Evolutionary conservation across 768 basidiomycete genomes (phyloP), one percentile per base, ranked within the genome.

Genomic region (Porphyrellus cyaneotinctus): DNA sequence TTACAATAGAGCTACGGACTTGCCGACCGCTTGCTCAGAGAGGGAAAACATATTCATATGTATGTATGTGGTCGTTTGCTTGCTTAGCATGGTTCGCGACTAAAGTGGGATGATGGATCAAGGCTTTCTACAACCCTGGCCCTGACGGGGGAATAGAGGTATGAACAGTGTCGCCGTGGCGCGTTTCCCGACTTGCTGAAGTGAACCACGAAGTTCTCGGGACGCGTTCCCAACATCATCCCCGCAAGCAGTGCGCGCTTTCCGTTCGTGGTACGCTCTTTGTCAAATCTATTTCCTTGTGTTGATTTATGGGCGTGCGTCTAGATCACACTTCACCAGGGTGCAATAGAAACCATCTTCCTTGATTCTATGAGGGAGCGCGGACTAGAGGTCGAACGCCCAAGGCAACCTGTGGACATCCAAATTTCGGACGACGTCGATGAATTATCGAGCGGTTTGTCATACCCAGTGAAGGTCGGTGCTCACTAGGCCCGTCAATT

Each of bases 81-180:
- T 13, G n/a, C 0, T 6, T 17, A 2, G 4, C 11, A 10, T 18
- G 14, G 33, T n/a, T 20, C 9, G 5, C n/a, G 18, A n/a, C 26
- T 45, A 35, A 43, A 24, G 9, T 15, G 11, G 1, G 11, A n/a
- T 36, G 33, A 12, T 39, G 35, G 6, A 47, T 31, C 7, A 39
- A 90, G 88, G 82, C 87, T 10, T 89, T 90, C 65, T 90, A 89
- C 62, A 85, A 88, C 58, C 87, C 88, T 4, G 72, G 75, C 20
- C 67, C 73, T 1, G 59, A 75, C 31, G 84, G 84, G 15, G 83
- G 77, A 4, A 86, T 90, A 33, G 77, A 84, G 74, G 87, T 83
- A 44, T 35, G 69, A 36, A 13, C 32, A 10, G 14, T 33, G 3
- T 38, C 30, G 18, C 13, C 18, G 17, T 45, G 18, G 4, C 12